phyloP scores from a whole-genome alignment of 495 filamentous ascomycete genomes.

The Penicillium roqueforti region DNA sequence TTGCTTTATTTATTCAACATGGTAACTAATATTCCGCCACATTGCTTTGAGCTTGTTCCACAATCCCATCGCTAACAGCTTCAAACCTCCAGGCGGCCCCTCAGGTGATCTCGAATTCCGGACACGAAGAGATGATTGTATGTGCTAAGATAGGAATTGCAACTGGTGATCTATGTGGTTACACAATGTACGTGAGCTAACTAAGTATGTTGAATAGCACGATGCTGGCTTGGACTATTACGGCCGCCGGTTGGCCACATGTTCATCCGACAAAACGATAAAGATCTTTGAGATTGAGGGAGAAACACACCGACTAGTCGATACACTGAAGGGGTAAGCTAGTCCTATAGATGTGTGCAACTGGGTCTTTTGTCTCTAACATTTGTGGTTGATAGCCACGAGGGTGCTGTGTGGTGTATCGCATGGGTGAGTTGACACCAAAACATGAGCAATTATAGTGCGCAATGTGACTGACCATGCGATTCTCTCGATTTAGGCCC shows the following conservation, averaged over 20 bases:
- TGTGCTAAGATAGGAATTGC: conserved; percentile 34
- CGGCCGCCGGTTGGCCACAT: conserved; percentile 91
- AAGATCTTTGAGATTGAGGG: conserved; percentile 99
- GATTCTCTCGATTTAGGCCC: conserved; percentile 52
- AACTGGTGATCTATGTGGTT: background rate
- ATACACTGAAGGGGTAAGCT: conserved; percentile 88
- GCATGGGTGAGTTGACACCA: conserved; percentile 64
- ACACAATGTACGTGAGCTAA: conserved; percentile 8
- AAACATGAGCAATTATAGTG: background rate
- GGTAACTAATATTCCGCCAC: conserved; percentile 9
- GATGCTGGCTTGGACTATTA: conserved; percentile 99
- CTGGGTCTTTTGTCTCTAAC: conserved; percentile 2
- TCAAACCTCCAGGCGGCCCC: conserved; percentile 49
- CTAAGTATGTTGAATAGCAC: conserved; percentile 53
- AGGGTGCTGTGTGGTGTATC: conserved; percentile 94
- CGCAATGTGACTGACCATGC: conserved; percentile 18
- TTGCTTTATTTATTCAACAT: conserved; percentile 14
- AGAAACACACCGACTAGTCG: conserved; percentile 81
- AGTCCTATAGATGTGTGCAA: background rate
- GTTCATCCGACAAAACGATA: conserved; percentile 96
- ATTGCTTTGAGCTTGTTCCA: background rate
- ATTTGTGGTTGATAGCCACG: conserved; percentile 57
- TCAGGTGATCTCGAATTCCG: conserved; percentile 83
- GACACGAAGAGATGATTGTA: conserved; percentile 99
- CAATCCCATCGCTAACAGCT: conserved; percentile 14